Evolutionary conservation across 441 rosid species (phyloP), one percentile per base, ranked within the genome.

Genomic region (Pelargonium myrrhifolium): DNA sequence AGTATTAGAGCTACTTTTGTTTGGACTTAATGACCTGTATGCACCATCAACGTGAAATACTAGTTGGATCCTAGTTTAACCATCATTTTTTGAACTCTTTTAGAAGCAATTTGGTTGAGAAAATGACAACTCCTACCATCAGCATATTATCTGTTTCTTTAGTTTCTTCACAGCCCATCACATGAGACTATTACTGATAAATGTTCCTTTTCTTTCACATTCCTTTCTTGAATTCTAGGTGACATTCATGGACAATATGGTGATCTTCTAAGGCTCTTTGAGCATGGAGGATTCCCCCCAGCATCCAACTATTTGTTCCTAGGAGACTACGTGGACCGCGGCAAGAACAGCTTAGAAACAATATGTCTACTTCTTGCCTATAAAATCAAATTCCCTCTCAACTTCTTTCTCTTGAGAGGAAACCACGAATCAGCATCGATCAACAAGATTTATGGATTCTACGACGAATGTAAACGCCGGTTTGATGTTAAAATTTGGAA

Each of bases 301-400:
- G 71, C 73, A 17, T 79, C 86, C 51, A 87, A 87, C 71, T 87
- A 87, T 63, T 75, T 87, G 70, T 87, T 87, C 76, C 71, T 87
- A 15, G 92, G 92, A 49, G 92, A 87, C 71, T 87, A 87, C 47
- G 92, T 87, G 9, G 92, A 87, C 70, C 89, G 92, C 61, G 92
- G 92, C 72, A 87, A 87, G 83, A 89, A 85, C 75, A 87, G 92
- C 79, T 71, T 87, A 70, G 92, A 87, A 69, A 85, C 92, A 22
- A 85, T 87, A 69, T 87, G 89, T 79, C 85, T 87, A 71, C 79
- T 85, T 51, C 78, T 85, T 39, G 86, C 92, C 51, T 87, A 85
- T 75, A 87, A 87, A 67, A 87, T 87, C 65, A 87, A 87, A 67
- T 87, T 82, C 74, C 92, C 92, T 45, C 87, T 83, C 84, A 87